Conservation (phyloP, 2,329 filamentous ascomycete genomes). For the Cryphonectria naterciae region DNA sequence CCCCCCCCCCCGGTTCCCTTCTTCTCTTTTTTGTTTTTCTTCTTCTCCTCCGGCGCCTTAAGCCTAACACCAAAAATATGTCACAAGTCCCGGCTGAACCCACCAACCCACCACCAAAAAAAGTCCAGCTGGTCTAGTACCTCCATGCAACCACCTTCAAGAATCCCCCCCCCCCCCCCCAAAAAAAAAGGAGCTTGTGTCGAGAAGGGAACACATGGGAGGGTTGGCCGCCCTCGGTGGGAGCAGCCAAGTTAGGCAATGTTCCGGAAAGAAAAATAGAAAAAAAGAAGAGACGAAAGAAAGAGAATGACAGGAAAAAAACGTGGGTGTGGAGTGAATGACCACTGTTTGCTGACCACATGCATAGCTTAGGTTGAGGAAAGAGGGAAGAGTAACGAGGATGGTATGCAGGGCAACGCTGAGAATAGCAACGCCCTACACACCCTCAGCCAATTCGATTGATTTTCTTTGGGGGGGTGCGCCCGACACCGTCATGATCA, state of each 20-base stretch:
- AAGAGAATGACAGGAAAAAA: neutral
- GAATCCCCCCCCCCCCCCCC: no score
- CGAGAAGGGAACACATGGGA: neutral
- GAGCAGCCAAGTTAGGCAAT: slow-evolving; percentile 5
- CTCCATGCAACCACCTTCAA: neutral
- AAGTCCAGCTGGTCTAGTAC: neutral
- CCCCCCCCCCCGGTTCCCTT: no score
- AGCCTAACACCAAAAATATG: neutral
- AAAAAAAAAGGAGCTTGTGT: neutral
- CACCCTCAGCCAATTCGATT: neutral
- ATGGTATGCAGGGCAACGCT: slow-evolving; percentile 1
- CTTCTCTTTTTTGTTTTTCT: no score
- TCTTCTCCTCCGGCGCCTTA: no score
- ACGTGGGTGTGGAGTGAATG: neutral
- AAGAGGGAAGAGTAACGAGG: neutral
- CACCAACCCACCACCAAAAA: neutral
- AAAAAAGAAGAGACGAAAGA: neutral
- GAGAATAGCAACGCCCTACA: slow-evolving; percentile 11
- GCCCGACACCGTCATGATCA: neutral
- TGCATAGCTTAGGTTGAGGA: neutral
- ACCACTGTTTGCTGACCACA: slow-evolving; percentile 7
- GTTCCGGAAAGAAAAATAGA: slow-evolving; percentile 6
- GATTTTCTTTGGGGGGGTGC: no score
- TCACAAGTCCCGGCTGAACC: neutral
- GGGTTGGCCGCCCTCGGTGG: neutral